Conservation (phyloP, 106 monocot species). For the Dactylorhiza incarnata region DNA sequence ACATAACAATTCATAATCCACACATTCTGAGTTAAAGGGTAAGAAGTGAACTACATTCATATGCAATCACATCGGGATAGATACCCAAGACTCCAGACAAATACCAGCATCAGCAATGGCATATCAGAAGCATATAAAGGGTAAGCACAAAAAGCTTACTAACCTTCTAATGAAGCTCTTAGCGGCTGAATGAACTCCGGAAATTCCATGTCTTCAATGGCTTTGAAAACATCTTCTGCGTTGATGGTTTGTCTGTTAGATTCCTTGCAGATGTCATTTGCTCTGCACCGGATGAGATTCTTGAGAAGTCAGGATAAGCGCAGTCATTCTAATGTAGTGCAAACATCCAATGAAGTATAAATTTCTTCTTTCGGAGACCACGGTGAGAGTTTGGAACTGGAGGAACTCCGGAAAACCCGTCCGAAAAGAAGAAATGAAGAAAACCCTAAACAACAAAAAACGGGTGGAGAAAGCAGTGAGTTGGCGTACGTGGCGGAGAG, state of each 20-base stretch:
- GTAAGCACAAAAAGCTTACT: not conserved
- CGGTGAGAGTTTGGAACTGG: not conserved
- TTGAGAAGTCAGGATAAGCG: not conserved
- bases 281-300: constrained; percentile 31
- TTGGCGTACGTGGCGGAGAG: constrained; percentile 75
- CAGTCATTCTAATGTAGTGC: not conserved
- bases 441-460: constrained; percentile 13
- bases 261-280: constrained; percentile 97
- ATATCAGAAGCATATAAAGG: not conserved
- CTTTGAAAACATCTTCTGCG: constrained; percentile 88
- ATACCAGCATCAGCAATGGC: not conserved
- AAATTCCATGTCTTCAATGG: constrained; percentile 91
- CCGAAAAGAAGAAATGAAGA: not conserved
- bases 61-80: not conserved
- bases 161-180: constrained; percentile 59
- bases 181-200: constrained; percentile 82
- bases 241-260: constrained; percentile 91
- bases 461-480: not conserved
- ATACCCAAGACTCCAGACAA: not conserved
- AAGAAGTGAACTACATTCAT: not conserved
- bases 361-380: not conserved
- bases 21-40: not conserved
- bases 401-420: not conserved
- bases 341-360: not conserved
- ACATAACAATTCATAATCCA: not conserved